Evolutionary conservation across 495 filamentous ascomycete species (phyloP).

Genomic region (Annulohypoxylon stygium): DNA sequence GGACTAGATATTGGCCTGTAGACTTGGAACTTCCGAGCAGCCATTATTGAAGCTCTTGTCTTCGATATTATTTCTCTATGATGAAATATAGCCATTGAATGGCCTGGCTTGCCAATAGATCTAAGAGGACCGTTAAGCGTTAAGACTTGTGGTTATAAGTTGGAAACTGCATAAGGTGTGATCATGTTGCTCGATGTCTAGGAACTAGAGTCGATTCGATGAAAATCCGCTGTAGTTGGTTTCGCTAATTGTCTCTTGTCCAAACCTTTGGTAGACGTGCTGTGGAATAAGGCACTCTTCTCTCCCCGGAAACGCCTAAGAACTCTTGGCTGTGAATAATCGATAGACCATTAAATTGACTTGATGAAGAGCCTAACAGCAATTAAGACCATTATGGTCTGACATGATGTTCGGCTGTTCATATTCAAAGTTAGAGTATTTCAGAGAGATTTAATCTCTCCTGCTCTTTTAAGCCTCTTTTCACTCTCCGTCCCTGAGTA

Average conservation of each 20-base stretch:
- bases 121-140: conserved; percentile 7
- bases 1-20: conserved; percentile 24
- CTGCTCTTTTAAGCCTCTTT: conserved; percentile 39
- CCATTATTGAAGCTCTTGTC: conserved; percentile 24
- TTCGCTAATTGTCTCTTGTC: conserved; percentile 41
- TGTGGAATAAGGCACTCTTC: conserved; percentile 27
- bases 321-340: conserved; percentile 42
- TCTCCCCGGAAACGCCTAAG: conserved; percentile 31
- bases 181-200: conserved; percentile 41
- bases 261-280: conserved; percentile 41
- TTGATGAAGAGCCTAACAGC: conserved; percentile 43
- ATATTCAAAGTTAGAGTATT: conserved; percentile 44
- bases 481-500: conserved; percentile 46
- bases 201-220: conserved; percentile 32
- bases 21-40: conserved; percentile 18
- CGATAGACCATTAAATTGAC: conserved; percentile 42
- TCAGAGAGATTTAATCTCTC: conserved; percentile 37
- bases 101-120: conserved; percentile 24
- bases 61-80: conserved; percentile 26
- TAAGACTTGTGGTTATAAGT: conserved; percentile 27
- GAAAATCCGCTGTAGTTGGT: conserved; percentile 29
- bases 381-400: conserved; percentile 17
- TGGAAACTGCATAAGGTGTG: conserved; percentile 28
- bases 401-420: conserved; percentile 35
- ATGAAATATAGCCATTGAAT: conserved; percentile 38